Evolutionary conservation across 306 rosid genomes (phyloP).

Genomic region (Amphicarpaea edgeworthii): DNA sequence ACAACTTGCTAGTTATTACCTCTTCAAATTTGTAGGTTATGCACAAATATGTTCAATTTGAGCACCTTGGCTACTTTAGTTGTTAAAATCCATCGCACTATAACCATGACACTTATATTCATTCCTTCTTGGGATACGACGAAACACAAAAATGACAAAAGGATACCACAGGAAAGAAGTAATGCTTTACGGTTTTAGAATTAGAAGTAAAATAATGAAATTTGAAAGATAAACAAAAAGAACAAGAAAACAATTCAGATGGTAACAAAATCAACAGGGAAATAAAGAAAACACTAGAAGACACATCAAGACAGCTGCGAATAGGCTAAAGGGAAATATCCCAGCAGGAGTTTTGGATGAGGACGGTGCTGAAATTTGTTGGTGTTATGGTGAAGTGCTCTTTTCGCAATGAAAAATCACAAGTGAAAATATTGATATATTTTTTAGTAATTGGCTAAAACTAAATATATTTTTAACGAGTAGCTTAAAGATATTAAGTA

Average conservation of each 20-base stretch:
- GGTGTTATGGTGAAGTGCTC: neutral
- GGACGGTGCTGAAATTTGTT: constrained; percentile 3
- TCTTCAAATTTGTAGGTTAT: neutral
- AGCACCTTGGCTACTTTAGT: neutral
- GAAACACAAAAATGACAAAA: constrained; percentile 6
- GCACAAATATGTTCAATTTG: neutral
- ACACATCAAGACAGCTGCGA: constrained; percentile 14
- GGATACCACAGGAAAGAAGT: neutral
- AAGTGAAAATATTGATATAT: neutral
- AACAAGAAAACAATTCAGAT: neutral
- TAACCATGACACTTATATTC: neutral
- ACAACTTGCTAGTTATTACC: constrained; percentile 6
- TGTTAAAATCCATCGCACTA: neutral
- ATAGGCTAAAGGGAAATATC: constrained; percentile 1
- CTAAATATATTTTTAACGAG: too few species aligned
- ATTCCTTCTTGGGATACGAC: neutral
- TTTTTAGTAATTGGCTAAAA: too few species aligned
- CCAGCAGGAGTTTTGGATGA: neutral
- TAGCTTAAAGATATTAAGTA: too few species aligned
- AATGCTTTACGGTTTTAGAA: neutral
- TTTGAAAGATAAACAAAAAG: neutral
- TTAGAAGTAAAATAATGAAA: neutral
- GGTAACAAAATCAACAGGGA: neutral
- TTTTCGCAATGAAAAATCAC: neutral
- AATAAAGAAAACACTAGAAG: neutral